phyloP scores from a whole-genome alignment of 1,284 basidiomycete species.

The Sparassis latifolia region DNA sequence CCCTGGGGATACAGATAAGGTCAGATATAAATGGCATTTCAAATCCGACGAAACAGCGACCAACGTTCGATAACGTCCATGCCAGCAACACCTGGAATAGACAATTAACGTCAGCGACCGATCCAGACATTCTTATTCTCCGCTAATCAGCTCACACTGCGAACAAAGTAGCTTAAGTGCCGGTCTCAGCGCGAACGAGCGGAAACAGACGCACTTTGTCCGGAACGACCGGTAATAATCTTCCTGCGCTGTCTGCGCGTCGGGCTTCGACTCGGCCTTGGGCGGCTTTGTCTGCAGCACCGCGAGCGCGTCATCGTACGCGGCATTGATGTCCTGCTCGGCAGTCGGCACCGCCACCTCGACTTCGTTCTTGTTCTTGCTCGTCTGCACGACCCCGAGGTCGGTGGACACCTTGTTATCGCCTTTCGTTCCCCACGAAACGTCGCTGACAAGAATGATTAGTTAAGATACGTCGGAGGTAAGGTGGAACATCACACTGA shows the following conservation, averaged over 20 bases:
- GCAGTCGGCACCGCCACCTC: conserved; percentile 77
- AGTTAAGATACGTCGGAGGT: neutral
- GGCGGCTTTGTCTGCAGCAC: conserved; percentile 71
- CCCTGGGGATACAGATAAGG: conserved; percentile 34
- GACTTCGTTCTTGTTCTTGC: conserved; percentile 63
- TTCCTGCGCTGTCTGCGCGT: conserved; percentile 71
- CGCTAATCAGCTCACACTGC: conserved; percentile 16
- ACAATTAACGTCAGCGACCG: conserved; percentile 4
- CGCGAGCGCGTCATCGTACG: conserved; percentile 81
- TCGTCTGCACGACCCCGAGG: conserved; percentile 69
- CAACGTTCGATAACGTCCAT: conserved; percentile 81
- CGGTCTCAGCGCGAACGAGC: conserved; percentile 7
- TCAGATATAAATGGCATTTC: conserved; percentile 5
- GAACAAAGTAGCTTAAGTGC: conserved; percentile 6
- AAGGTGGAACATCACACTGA: conserved; percentile 21
- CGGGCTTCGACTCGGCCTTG: conserved; percentile 56
- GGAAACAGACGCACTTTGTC: conserved; percentile 53
- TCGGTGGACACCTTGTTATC: conserved; percentile 84
- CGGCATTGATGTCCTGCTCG: conserved; percentile 81
- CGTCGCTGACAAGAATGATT: conserved; percentile 36
- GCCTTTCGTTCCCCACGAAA: conserved; percentile 89
- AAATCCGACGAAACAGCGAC: conserved; percentile 15
- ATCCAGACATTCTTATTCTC: neutral
- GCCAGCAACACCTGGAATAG: conserved; percentile 54
- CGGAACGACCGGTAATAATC: conserved; percentile 87